phyloP scores from a whole-genome alignment of 331 rosid genomes.

The Erythrophleum ivorense region DNA sequence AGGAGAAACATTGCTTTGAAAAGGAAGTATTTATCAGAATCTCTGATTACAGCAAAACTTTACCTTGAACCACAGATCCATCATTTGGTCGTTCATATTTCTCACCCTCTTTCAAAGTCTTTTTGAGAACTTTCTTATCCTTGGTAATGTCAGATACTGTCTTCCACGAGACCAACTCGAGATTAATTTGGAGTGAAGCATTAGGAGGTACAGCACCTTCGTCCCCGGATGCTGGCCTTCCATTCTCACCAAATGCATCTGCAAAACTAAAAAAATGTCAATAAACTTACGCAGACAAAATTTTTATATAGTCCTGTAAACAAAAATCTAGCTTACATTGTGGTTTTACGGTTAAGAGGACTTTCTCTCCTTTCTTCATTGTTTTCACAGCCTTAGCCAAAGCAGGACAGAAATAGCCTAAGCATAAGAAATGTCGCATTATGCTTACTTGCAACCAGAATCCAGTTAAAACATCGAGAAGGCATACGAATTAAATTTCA shows the following conservation, averaged over 20 bases:
- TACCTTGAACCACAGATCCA: conserved; percentile 86
- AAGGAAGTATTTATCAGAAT: not conserved
- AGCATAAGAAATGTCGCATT: not conserved
- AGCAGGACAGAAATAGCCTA: conserved; percentile 90
- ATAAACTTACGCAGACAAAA: not conserved
- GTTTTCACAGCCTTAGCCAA: conserved; percentile 86
- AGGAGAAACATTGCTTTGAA: not conserved
- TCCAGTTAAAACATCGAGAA: not conserved
- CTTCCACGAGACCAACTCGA: conserved; percentile 88
- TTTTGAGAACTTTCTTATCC: conserved; percentile 74
- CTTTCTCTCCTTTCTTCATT: conserved; percentile 91
- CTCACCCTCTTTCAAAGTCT: conserved; percentile 80
- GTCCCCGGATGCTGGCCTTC: conserved; percentile 62
- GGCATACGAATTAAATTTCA: not conserved
- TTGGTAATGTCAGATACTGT: conserved; percentile 64
- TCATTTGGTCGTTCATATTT: conserved; percentile 88
- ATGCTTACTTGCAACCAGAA: conserved; percentile 7
- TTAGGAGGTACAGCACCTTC: conserved; percentile 77
- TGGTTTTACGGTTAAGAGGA: conserved; percentile 75
- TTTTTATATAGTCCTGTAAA: not conserved
- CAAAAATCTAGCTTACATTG: conserved; percentile 59
- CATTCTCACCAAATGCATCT: conserved; percentile 90
- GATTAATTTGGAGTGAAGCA: conserved; percentile 63
- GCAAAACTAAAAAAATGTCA: conserved; percentile 17
- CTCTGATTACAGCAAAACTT: not conserved